These are phyloP conservation scores for Inonotus hispidus DNA, from an alignment of 1,284 basidiomycete species.

Conservation along the genomic window DNA sequence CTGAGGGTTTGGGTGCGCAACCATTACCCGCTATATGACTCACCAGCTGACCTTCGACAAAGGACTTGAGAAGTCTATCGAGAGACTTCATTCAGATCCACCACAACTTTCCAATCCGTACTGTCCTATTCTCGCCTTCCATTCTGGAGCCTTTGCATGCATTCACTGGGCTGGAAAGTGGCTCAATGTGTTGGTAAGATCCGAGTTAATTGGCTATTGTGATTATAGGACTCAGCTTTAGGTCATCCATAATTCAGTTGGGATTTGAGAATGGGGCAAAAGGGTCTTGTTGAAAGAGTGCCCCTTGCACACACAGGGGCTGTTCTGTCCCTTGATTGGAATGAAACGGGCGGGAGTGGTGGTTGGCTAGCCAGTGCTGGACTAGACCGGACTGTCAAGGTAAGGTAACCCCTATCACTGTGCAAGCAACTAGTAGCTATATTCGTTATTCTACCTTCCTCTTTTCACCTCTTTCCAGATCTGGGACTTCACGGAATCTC, in stretches of 20 bases:
- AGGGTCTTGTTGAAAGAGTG: constrained; percentile 66
- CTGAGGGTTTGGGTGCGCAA: constrained; percentile 73
- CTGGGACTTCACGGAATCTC: constrained; percentile 59
- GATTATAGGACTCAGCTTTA: not conserved
- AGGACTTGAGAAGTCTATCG: constrained; percentile 74
- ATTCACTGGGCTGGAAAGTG: constrained; percentile 77
- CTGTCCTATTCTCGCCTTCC: constrained; percentile 68
- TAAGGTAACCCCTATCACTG: constrained; percentile 24
- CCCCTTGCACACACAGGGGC: constrained; percentile 75
- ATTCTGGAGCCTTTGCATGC: constrained; percentile 62
- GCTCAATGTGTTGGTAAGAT: constrained; percentile 51
- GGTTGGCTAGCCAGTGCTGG: constrained; percentile 85
- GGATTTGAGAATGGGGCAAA: constrained; percentile 73
- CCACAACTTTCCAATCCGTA: constrained; percentile 66
- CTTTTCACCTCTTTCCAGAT: constrained; percentile 38
- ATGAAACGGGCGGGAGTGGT: constrained; percentile 37
- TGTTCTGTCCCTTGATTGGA: constrained; percentile 79
- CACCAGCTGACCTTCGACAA: not conserved
- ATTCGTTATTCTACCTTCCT: constrained; percentile 7
- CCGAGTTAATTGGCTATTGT: constrained; percentile 15
- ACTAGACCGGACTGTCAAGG: constrained; percentile 78
- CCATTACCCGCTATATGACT: not conserved
- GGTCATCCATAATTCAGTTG: constrained; percentile 42
- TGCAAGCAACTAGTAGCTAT: constrained; percentile 16
- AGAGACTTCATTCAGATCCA: constrained; percentile 68